Base-by-base conservation (phyloP, 768 basidiomycete genomes). In the Lactarius deliciosus region DNA sequence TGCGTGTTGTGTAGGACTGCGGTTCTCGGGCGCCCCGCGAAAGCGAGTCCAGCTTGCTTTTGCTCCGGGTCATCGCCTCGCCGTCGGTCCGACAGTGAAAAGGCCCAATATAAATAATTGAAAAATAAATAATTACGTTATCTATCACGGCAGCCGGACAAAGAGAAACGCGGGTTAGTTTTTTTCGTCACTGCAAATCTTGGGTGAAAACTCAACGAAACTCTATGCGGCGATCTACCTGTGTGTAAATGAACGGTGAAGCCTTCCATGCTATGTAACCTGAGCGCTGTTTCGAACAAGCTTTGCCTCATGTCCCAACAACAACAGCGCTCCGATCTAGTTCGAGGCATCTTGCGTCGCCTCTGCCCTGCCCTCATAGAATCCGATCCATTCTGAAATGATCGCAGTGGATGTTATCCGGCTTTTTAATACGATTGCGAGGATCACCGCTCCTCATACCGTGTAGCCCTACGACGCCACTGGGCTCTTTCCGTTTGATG, bases 1-100 rank as follows among this genome's bases (percentile, higher is more conserved):
- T 45, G 50, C 62, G 28, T 68, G 66, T 60, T 56, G 47, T 30
- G 53, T 53, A 53, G 38, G 22, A 16, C 53, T 59, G 20, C 36
- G 4, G 57, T 9, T 7, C 20, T n/a, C 56, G 58, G 61, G 36
- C 61, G 38, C 56, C 38, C 47, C 57, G 61, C 36, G 36, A 57
- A 18, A 18, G 50, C 25, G 25, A 50, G 22, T 13, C 18, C 8
- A 10, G 43, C 20, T 22, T 47, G n/a, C 13, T 47, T 22, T 3
- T 22, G 45, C n/a, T 22, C 10, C 45, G 10, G n/a, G n/a, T 47
- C 45, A 11, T n/a, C 20, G 20, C 20, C 4, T n/a, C 45, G 45
- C 40, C 40, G 25, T 28, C 28, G 2, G 40, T 16, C 40, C 40
- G 16, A 41, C 34, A 36, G 40, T 38, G 6, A 32, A 7, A 32